These are phyloP conservation scores for Porphyrellus cyaneotinctus DNA, from an alignment of 768 basidiomycete genomes.

Conservation along the genomic window DNA sequence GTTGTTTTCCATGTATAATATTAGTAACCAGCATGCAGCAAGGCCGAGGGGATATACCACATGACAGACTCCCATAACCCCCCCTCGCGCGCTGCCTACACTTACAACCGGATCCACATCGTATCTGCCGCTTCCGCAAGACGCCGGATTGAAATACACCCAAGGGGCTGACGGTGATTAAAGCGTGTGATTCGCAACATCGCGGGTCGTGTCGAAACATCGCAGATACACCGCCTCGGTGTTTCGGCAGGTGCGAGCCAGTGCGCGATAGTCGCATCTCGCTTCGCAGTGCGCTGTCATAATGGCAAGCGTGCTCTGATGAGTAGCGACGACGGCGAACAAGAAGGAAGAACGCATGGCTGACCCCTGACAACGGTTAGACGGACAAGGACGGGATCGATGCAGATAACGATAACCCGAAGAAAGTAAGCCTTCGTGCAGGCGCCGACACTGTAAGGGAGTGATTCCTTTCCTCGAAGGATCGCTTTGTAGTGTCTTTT, in stretches of 20 bases:
- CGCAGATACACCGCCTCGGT: neutral
- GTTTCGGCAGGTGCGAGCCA: neutral
- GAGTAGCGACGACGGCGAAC: neutral
- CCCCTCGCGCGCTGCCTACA: neutral
- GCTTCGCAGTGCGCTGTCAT: neutral
- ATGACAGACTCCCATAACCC: neutral
- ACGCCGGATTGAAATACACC: neutral
- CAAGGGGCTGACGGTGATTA: conserved; percentile 8
- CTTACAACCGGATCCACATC: neutral
- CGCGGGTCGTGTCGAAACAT: neutral
- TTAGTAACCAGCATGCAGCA: conserved; percentile 12
- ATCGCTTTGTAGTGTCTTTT: neutral
- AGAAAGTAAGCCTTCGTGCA: no score
- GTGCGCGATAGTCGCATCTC: neutral
- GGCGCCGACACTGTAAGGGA: neutral
- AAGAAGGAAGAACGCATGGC: neutral
- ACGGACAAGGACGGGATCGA: no score
- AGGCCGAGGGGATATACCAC: neutral
- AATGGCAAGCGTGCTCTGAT: neutral
- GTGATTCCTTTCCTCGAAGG: neutral
- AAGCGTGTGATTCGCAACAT: neutral
- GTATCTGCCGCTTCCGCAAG: neutral
- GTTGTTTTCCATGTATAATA: conserved; percentile 22
- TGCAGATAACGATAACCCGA: no score
- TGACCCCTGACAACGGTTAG: neutral